Evolutionary conservation across 805 yeast genomes (phyloP).

Genomic region (Nakazawaea anatomiae): DNA sequence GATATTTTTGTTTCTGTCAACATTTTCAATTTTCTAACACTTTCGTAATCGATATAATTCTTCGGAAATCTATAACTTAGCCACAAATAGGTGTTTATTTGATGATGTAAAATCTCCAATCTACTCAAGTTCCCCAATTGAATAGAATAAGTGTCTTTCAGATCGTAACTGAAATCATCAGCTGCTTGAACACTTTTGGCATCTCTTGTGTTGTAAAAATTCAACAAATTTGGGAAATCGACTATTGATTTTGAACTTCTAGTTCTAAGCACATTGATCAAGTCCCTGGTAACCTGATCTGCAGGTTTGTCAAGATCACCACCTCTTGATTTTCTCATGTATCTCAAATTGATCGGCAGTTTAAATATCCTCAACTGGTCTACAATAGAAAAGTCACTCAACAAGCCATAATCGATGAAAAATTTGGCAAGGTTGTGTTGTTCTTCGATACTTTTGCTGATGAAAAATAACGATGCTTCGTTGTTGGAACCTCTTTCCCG

Average conservation of each 20-base stretch:
- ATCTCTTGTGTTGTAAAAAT: slow-evolving; percentile 4
- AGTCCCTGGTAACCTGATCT: slow-evolving; percentile 1
- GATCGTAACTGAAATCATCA: slow-evolving; percentile 17
- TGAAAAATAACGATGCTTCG: slow-evolving; percentile 14
- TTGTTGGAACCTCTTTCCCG: background rate
- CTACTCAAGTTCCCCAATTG: slow-evolving; percentile 17
- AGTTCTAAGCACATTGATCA: background rate
- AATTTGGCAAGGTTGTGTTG: slow-evolving; percentile 19
- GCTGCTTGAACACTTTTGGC: slow-evolving; percentile 16
- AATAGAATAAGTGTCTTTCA: background rate
- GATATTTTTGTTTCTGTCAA: slow-evolving; percentile 60
- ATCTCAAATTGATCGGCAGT: slow-evolving; percentile 19
- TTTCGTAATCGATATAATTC: slow-evolving; percentile 66
- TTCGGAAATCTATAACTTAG: slow-evolving; percentile 82
- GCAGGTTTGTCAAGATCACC: slow-evolving; percentile 12
- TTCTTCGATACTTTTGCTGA: slow-evolving; percentile 22
- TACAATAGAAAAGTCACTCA: slow-evolving; percentile 18
- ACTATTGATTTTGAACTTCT: slow-evolving; percentile 6
- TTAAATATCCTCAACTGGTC: slow-evolving; percentile 32
- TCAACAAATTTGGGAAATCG: slow-evolving; percentile 16
- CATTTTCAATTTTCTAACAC: slow-evolving; percentile 64
- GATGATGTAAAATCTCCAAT: slow-evolving; percentile 64
- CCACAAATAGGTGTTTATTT: slow-evolving; percentile 74
- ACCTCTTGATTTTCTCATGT: background rate
- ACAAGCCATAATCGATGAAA: slow-evolving; percentile 18